A percentile compares a stretch with the other conserved stretches of the same genome.
phyloP scores from a whole-genome alignment of 192 early-diverging fungal species.

The Glomus cerebriforme region DNA sequence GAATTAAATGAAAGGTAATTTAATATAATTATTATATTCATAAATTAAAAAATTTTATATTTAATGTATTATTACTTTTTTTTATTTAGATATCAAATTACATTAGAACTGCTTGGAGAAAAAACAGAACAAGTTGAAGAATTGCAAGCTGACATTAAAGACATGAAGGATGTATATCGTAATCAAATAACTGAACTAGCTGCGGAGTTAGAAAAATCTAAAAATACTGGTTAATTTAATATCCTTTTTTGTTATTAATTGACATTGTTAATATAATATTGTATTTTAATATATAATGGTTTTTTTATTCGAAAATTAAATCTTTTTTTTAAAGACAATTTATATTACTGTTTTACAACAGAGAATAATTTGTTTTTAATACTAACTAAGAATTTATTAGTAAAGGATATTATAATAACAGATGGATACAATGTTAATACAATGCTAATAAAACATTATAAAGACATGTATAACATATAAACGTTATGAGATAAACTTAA shows the following conservation, averaged over 20 bases:
- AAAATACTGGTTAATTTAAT: not conserved
- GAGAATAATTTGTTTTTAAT: too few species aligned
- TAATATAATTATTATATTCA: not conserved
- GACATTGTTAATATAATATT: too few species aligned
- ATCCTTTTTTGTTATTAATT: not conserved
- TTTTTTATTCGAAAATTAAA: too few species aligned
- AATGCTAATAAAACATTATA: too few species aligned
- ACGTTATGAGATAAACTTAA: too few species aligned
- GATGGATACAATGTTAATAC: too few species aligned
- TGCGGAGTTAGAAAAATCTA: slow-evolving; percentile 42
- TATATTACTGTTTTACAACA: too few species aligned
- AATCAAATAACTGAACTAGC: slow-evolving; percentile 65
- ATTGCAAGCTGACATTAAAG: slow-evolving; percentile 70
- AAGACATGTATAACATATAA: too few species aligned
- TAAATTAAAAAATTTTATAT: not conserved
- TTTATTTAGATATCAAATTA: slow-evolving; percentile 56
- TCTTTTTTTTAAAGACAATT: too few species aligned
- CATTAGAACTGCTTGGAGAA: slow-evolving; percentile 88
- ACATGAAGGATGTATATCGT: slow-evolving; percentile 78
- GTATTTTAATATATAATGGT: too few species aligned
- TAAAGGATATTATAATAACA: too few species aligned
- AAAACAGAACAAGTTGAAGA: slow-evolving; percentile 86
- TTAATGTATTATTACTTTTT: slow-evolving; percentile 6
- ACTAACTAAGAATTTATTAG: too few species aligned
- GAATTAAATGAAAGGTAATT: slow-evolving; percentile 59